Conservation (phyloP, 352 stramenopile species). For the Pythium phragmitis region DNA sequence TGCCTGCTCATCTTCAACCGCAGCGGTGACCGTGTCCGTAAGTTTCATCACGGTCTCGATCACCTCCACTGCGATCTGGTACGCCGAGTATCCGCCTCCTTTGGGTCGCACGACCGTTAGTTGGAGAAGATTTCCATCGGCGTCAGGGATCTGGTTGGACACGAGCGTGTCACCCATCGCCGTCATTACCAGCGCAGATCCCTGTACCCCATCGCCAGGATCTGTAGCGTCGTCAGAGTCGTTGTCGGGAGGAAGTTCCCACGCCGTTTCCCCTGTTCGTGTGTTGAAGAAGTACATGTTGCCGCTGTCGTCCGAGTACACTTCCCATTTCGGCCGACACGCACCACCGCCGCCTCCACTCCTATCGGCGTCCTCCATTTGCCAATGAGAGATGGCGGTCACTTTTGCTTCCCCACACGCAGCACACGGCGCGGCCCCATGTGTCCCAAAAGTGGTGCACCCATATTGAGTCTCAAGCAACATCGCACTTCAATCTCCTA, state of each 20-base stretch:
- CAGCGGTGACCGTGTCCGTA: conserved; percentile 30
- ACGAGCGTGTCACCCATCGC: conserved; percentile 13
- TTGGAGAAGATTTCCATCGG: conserved; percentile 18
- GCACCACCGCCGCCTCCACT: neutral
- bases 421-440: neutral
- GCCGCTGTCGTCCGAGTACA: conserved; percentile 59
- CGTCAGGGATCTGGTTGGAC: conserved; percentile 21
- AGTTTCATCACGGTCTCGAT: conserved; percentile 44
- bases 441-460: neutral
- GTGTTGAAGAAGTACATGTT: conserved; percentile 81
- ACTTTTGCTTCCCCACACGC: neutral
- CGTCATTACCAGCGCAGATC: neutral
- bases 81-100: conserved; percentile 29
- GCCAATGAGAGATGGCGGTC: neutral
- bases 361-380: neutral
- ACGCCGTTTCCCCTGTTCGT: conserved; percentile 61
- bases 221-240: conserved; percentile 12
- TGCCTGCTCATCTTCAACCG: neutral
- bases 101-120: conserved; percentile 20
- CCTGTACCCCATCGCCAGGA: neutral
- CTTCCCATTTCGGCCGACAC: conserved; percentile 47
- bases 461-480: neutral
- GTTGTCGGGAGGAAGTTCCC: conserved; percentile 55
- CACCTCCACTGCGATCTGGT: conserved; percentile 46
- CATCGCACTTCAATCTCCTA: conserved; percentile 25